phyloP scores from a whole-genome alignment of 441 rosid genomes.

The Isatis lusitanica region DNA sequence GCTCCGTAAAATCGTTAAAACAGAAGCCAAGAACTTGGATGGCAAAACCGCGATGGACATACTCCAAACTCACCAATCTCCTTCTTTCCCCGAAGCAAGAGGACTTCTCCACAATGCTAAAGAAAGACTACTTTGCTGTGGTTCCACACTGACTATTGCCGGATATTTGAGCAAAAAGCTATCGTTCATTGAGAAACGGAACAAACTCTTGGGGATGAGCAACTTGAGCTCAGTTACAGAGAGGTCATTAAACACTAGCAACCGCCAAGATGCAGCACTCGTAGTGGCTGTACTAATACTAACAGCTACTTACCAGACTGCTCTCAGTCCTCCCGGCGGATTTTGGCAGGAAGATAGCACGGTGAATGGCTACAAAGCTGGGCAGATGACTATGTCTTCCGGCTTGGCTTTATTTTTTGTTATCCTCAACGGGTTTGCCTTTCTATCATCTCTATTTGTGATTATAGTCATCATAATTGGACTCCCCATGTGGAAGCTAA shows the following conservation, averaged over 20 bases:
- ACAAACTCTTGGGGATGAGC: conserved; percentile 15
- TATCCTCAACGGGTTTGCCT: conserved; percentile 19
- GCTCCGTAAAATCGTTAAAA: neutral
- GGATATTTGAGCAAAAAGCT: neutral
- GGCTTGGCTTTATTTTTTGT: neutral
- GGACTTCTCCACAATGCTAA: neutral
- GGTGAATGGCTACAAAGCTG: too few relatives aligned
- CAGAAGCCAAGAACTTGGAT: neutral
- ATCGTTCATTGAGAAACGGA: conserved; percentile 28
- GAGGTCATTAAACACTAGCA: neutral
- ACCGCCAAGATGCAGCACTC: conserved; percentile 12
- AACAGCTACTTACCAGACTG: conserved; percentile 37
- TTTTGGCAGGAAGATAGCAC: too few relatives aligned
- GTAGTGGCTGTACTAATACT: conserved; percentile 34
- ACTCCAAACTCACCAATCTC: neutral
- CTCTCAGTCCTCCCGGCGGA: conserved; percentile 31
- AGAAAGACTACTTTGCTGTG: too few relatives aligned
- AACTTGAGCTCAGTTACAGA: neutral
- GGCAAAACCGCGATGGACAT: neutral
- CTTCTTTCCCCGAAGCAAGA: neutral
- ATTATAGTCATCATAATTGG: conserved; percentile 20
- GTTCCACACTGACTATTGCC: neutral
- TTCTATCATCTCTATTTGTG: conserved; percentile 1
- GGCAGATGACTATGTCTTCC: conserved; percentile 23
- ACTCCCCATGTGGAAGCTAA: conserved; percentile 21